Evolutionary conservation across 1,139 yeast species (phyloP).

Genomic region (Nadsonia starkeyi-henricii): DNA sequence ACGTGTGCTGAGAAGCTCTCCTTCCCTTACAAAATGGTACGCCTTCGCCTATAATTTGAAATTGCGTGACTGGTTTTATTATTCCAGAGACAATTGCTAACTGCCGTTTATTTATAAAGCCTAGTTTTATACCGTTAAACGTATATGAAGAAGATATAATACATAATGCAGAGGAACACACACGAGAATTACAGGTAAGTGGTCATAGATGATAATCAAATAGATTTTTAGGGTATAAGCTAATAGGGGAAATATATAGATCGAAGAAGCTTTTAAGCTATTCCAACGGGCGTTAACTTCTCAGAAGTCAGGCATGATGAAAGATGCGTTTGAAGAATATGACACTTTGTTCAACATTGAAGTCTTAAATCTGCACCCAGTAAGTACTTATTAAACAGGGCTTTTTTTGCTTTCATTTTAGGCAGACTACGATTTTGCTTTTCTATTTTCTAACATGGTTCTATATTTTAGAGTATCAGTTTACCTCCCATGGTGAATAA

Average conservation of each 20-base stretch:
- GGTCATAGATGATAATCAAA: not conserved
- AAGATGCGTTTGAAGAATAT: conserved; percentile 42
- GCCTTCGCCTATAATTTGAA: too few relatives aligned
- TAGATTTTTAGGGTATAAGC: not conserved
- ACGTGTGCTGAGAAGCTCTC: too few relatives aligned
- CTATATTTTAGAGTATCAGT: conserved; percentile 13
- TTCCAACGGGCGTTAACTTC: conserved; percentile 56
- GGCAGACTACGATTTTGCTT: too few relatives aligned
- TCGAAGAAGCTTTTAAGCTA: conserved; percentile 71
- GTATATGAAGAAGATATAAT: conserved; percentile 55
- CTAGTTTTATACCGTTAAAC: conserved; percentile 71
- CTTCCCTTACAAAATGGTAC: too few relatives aligned
- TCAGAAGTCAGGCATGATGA: conserved; percentile 39
- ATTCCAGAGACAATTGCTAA: too few relatives aligned
- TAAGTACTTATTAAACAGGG: conserved; percentile 7
- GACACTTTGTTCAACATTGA: conserved; percentile 53
- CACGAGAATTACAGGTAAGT: conserved; percentile 55
- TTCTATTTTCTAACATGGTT: too few relatives aligned
- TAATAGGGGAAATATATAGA: conserved; percentile 26
- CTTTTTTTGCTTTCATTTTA: too few relatives aligned
- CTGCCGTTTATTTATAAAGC: conserved; percentile 21
- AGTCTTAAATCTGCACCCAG: conserved; percentile 31
- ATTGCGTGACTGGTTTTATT: too few relatives aligned
- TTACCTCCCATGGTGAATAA: conserved; percentile 60
- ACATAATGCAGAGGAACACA: conserved; percentile 69